These are phyloP conservation scores for Umbelopsis sp. DNA, from an alignment of 192 early-diverging fungal genomes.

Conservation along the genomic window DNA sequence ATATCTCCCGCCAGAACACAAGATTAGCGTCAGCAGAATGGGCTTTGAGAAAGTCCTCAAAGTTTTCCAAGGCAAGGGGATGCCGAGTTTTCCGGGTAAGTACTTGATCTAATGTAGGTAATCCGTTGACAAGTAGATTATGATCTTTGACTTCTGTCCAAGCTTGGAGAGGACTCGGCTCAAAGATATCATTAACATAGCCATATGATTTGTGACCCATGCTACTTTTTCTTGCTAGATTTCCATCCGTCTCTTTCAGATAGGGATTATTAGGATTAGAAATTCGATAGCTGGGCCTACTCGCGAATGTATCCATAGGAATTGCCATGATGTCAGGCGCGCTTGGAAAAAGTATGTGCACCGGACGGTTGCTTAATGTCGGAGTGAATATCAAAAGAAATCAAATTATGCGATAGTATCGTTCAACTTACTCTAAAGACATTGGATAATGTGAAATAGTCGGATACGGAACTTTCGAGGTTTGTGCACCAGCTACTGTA, in stretches of 20 bases:
- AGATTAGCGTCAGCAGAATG: slow-evolving; percentile 42
- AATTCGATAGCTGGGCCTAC: background rate
- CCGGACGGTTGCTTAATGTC: background rate
- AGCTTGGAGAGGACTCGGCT: slow-evolving; percentile 33
- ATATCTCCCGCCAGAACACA: slow-evolving; percentile 44
- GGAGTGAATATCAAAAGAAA: background rate
- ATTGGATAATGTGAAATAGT: background rate
- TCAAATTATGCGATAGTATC: background rate
- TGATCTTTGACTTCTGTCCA: slow-evolving; percentile 45
- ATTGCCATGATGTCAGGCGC: background rate
- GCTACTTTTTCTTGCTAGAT: background rate
- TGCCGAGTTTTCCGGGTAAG: slow-evolving; percentile 26
- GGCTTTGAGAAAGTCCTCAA: slow-evolving; percentile 35
- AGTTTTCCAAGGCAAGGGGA: slow-evolving; percentile 42
- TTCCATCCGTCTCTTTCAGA: background rate
- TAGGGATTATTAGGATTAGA: slow-evolving; percentile 11
- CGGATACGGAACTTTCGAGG: background rate
- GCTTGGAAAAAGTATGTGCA: background rate
- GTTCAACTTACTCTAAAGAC: background rate
- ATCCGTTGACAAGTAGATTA: slow-evolving; percentile 35
- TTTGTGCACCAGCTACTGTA: background rate
- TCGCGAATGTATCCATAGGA: background rate
- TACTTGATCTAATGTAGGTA: slow-evolving; percentile 44
- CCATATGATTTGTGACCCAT: slow-evolving; percentile 27
- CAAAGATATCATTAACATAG: slow-evolving; percentile 32